Conservation (phyloP, 352 stramenopile genomes). For the Pythium phragmiticola region DNA sequence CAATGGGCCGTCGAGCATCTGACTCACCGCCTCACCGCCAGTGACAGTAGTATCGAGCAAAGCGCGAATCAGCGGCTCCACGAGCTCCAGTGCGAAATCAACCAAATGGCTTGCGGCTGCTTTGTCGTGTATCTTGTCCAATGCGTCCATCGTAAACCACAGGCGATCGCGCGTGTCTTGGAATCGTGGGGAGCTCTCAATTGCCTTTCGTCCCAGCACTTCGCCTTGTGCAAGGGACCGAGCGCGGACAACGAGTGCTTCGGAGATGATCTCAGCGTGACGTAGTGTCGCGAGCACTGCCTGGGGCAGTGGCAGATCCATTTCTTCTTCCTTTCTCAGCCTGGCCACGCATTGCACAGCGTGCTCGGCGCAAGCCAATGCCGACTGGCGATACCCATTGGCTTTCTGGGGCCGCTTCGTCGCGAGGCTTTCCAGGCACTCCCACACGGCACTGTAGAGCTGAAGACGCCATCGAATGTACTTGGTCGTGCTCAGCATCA, state of each 20-base stretch:
- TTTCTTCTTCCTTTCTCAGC: slow-evolving; percentile 72
- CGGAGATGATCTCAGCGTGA: slow-evolving; percentile 39
- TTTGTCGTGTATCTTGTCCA: slow-evolving; percentile 24
- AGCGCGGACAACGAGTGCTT: slow-evolving; percentile 34
- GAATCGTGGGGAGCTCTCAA: slow-evolving; percentile 36
- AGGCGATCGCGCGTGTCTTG: slow-evolving; percentile 30
- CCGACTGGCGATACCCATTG: slow-evolving; percentile 32
- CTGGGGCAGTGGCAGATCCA: slow-evolving; percentile 58
- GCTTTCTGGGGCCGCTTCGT: slow-evolving; percentile 30
- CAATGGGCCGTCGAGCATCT: slow-evolving; percentile 2
- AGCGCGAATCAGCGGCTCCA: slow-evolving; percentile 27
- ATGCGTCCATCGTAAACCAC: slow-evolving; percentile 37
- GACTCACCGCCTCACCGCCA: background rate
- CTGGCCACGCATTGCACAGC: slow-evolving; percentile 38
- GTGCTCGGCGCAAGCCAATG: slow-evolving; percentile 44
- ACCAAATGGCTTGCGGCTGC: slow-evolving; percentile 32
- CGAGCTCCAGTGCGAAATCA: slow-evolving; percentile 37
- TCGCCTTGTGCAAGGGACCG: slow-evolving; percentile 28
- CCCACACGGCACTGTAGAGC: slow-evolving; percentile 47
- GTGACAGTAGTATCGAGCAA: slow-evolving; percentile 7
- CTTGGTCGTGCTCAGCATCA: slow-evolving; percentile 59
- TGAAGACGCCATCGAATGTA: slow-evolving; percentile 69
- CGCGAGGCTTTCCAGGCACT: slow-evolving; percentile 56
- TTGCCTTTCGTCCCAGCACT: slow-evolving; percentile 25
- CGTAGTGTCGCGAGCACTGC: slow-evolving; percentile 35